These are phyloP conservation scores for Scedosporium dehoogii DNA, from an alignment of 2,329 filamentous ascomycete genomes.

Conservation along the genomic window DNA sequence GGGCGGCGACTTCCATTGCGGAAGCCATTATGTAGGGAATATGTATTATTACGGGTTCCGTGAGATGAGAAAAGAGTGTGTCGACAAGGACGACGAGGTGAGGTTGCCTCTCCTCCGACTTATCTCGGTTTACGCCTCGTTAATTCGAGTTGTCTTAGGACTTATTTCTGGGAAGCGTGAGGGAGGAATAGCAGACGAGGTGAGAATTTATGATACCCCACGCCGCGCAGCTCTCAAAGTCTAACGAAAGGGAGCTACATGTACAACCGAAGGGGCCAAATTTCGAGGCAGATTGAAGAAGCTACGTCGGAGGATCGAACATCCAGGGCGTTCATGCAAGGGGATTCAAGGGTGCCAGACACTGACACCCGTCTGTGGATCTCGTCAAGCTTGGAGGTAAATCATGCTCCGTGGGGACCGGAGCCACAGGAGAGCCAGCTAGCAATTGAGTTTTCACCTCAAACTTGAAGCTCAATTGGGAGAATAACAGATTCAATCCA, in stretches of 20 bases:
- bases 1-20: constrained; percentile 23
- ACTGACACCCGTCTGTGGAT: constrained; percentile 1
- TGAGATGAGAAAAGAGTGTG: neutral
- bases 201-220: neutral
- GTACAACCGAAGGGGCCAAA: neutral
- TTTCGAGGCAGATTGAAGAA: neutral
- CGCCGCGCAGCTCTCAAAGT: no score
- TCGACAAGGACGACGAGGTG: no score
- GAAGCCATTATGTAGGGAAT: neutral
- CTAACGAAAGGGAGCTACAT: neutral
- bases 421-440: neutral
- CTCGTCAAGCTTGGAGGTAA: neutral
- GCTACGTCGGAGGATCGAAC: neutral
- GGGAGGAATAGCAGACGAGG: neutral
- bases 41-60: no score
- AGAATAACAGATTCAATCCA: neutral
- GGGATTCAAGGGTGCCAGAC: neutral
- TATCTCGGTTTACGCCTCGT: neutral
- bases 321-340: neutral
- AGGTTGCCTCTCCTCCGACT: neutral
- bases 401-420: neutral
- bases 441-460: neutral
- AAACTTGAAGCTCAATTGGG: neutral
- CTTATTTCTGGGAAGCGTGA: neutral
- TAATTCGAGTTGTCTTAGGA: neutral